Evolutionary conservation across 495 filamentous ascomycete genomes (phyloP).

Genomic region (Aspergillus sparsus): DNA sequence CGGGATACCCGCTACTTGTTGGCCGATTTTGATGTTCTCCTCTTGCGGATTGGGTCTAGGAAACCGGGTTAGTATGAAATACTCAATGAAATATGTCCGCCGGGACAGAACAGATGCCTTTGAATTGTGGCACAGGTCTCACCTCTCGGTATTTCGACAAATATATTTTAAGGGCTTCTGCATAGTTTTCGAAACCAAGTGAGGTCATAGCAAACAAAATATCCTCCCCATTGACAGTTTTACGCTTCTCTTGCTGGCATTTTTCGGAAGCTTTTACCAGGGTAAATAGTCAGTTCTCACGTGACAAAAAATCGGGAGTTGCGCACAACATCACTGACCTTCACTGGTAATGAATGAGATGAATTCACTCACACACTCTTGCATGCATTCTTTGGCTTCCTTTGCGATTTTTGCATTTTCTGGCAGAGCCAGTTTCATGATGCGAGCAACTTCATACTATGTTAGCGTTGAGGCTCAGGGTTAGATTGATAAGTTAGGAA

Average conservation of each 20-base stretch:
- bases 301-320: slow-evolving; percentile 10
- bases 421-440: slow-evolving; percentile 96
- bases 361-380: slow-evolving; percentile 99
- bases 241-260: slow-evolving; percentile 98
- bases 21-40: slow-evolving; percentile 73
- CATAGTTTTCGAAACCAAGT: slow-evolving; percentile 97
- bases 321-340: slow-evolving; percentile 55
- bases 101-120: slow-evolving; percentile 21
- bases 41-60: slow-evolving; percentile 73
- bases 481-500: not conserved
- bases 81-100: slow-evolving; percentile 4
- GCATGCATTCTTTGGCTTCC: slow-evolving; percentile 99
- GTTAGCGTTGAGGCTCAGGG: slow-evolving; percentile 60
- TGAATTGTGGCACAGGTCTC: slow-evolving; percentile 48
- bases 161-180: slow-evolving; percentile 97
- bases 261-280: slow-evolving; percentile 82
- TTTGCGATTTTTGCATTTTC: slow-evolving; percentile 99
- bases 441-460: slow-evolving; percentile 94
- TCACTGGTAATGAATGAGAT: slow-evolving; percentile 99
- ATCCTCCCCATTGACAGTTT: slow-evolving; percentile 98
- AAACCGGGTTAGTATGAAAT: slow-evolving; percentile 14
- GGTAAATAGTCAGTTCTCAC: slow-evolving; percentile 20
- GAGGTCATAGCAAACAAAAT: slow-evolving; percentile 99
- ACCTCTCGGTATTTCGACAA: slow-evolving; percentile 97
- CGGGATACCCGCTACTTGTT: slow-evolving; percentile 67